Base-by-base conservation (phyloP, 1,284 basidiomycete genomes). In the Cryptococcus wingfieldii region DNA sequence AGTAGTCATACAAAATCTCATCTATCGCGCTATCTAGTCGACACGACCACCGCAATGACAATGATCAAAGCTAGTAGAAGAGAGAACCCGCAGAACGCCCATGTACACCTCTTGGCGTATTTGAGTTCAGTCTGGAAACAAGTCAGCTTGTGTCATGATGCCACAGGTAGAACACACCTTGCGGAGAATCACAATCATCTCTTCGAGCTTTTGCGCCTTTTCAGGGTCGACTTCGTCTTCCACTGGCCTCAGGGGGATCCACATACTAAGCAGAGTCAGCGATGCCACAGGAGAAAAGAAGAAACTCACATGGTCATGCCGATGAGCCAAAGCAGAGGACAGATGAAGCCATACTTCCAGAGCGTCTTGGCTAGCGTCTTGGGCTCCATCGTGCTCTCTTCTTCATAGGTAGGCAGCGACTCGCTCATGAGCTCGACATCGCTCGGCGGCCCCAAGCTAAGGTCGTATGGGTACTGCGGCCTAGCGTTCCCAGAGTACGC, bases 31-130 rank as follows among this genome's bases (percentile, higher is more conserved):
- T 34, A 38, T 38, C n/a, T 51, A 2, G 37, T 38, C 13, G 23
- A 16, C 18, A 23, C 28, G 5, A 56, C 50, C 18, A 58, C 45
- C 13, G 59, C 51, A 27, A 70, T 46, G 13, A 64, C 48, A 9
- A 68, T 50, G 45, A 57, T 18, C 8, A 60, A 34, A 10, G 60
- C 14, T 41, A 68, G 7, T 23, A 64, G 12, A 9, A 57, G 25
- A 1, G 61, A 37, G 47, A 68, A 65, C 4, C 43, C 62, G 8
- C 51, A 23, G 42, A 70, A 57, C 10, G 59, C 62, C 41, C 56
- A 69, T 5, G 62, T 53, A 55, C 73, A 75, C 43, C 70, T 60
- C 18, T 63, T 60, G 9, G 71, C 71, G 55, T 75, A 77, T 54
- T 69, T 71, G 48, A 72, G 49, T 58, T 77, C 75, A 70, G 66